Percentiles rank a stretch among this genome's conserved stretches.
phyloP scores from a whole-genome alignment of 352 stramenopile genomes.

The Pythium aphanidermatum region DNA sequence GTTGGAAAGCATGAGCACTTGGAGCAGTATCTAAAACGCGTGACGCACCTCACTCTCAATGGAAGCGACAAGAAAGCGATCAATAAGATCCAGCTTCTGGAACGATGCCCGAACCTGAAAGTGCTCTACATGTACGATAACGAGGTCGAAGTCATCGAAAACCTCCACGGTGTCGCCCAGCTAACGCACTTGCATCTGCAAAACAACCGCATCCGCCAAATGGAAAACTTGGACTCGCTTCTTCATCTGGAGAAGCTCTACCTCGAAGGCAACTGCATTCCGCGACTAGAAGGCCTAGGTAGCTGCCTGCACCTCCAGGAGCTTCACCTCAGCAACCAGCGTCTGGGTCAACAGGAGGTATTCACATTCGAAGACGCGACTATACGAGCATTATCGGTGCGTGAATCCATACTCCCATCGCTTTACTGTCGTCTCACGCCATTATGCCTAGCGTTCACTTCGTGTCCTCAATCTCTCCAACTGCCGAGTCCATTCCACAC shows the following conservation, averaged over 20 bases:
- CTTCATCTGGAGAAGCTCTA: constrained; percentile 63
- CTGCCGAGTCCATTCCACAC: constrained; percentile 31
- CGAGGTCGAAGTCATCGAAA: constrained; percentile 46
- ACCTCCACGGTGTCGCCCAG: constrained; percentile 35
- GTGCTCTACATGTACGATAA: constrained; percentile 83
- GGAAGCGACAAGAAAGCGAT: constrained; percentile 41
- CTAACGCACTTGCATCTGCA: constrained; percentile 73
- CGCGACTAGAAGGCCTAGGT: constrained; percentile 43
- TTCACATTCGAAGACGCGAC: constrained; percentile 48
- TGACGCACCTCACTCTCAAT: constrained; percentile 66
- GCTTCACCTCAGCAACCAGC: constrained; percentile 62
- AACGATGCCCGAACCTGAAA: constrained; percentile 57
- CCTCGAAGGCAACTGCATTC: constrained; percentile 61
- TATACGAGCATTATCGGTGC: constrained; percentile 36
- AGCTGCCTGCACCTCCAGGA: constrained; percentile 42
- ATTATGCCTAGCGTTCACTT: constrained; percentile 32
- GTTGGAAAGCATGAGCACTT: constrained; percentile 58
- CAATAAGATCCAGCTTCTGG: constrained; percentile 47
- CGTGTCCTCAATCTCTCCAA: constrained; percentile 59
- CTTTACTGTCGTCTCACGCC: too few species aligned
- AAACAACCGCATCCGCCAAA: constrained; percentile 50
- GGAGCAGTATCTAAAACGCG: constrained; percentile 62
- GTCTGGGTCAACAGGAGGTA: constrained; percentile 9
- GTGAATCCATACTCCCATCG: too few species aligned
- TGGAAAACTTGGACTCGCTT: constrained; percentile 41